These are phyloP conservation scores for Aspergillus affinis DNA, from an alignment of 495 filamentous ascomycete species.

Conservation along the genomic window DNA sequence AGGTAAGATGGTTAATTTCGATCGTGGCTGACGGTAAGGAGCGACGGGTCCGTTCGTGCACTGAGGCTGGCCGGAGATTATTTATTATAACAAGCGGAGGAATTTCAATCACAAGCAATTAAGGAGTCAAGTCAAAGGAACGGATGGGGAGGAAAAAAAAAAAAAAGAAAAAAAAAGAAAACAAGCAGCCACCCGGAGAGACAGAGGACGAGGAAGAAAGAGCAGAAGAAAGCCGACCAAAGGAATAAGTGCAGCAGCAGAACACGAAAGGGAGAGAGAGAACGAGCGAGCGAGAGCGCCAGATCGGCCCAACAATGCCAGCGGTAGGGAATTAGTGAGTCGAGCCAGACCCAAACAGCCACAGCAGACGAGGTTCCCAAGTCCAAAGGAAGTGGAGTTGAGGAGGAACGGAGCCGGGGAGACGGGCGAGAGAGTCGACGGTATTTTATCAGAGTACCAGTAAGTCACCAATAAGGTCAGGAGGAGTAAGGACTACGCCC, in stretches of 20 bases:
- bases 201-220: constrained; percentile 16
- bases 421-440: background rate
- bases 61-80: constrained; percentile 7
- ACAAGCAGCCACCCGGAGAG: constrained; percentile 7
- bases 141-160: background rate
- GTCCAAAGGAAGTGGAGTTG: background rate
- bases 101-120: constrained; percentile 12
- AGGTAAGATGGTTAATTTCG: constrained; percentile 7
- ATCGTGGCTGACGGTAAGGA: constrained; percentile 17
- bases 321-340: background rate
- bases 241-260: constrained; percentile 2
- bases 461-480: too few relatives aligned
- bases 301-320: background rate
- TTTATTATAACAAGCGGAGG: constrained; percentile 15
- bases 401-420: background rate
- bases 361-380: background rate
- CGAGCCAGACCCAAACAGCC: constrained; percentile 6
- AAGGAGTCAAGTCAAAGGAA: constrained; percentile 10
- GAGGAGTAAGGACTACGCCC: too few relatives aligned
- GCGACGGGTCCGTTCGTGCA: background rate
- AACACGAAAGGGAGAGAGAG: constrained; percentile 22
- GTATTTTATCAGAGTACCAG: too few relatives aligned
- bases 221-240: constrained; percentile 1
- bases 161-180: constrained; percentile 6
- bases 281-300: constrained; percentile 14